Evolutionary conservation across 139 green algal genomes (phyloP).

Genomic region (Micractinium sp.): DNA sequence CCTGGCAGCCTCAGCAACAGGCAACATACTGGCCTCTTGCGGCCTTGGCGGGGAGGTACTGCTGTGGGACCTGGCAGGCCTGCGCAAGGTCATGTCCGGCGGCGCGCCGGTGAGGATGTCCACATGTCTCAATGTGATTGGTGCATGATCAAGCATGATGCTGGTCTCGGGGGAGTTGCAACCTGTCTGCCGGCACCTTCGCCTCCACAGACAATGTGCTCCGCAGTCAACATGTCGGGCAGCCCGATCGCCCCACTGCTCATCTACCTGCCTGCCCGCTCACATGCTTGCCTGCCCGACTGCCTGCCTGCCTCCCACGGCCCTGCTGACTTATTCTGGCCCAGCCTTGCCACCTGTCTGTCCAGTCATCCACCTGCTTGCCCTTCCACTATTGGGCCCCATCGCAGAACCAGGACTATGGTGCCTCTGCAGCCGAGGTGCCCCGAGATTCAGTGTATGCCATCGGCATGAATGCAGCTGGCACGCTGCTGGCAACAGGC

Average conservation of each 20-base stretch:
- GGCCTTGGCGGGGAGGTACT: conserved; percentile 56
- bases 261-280: not conserved
- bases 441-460: conserved; percentile 78
- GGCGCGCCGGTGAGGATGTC: not conserved
- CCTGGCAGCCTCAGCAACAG: conserved; percentile 29
- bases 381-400: not conserved
- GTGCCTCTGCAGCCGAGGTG: not conserved
- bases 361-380: not conserved
- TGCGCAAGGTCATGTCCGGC: not conserved
- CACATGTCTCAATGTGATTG: no score
- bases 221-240: no score
- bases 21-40: conserved; percentile 32
- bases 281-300: not conserved
- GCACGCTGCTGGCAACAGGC: conserved; percentile 75
- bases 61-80: conserved; percentile 48
- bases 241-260: not conserved
- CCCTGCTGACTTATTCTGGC: not conserved
- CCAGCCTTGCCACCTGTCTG: not conserved
- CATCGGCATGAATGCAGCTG: conserved; percentile 70
- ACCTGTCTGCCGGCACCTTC: not conserved
- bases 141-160: no score
- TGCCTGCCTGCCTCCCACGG: no score
- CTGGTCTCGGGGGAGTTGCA: not conserved
- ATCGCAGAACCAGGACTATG: not conserved
- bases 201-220: not conserved